Evolutionary conservation across 495 filamentous ascomycete species (phyloP).

Genomic region (Diplogelasinospora grovesii): DNA sequence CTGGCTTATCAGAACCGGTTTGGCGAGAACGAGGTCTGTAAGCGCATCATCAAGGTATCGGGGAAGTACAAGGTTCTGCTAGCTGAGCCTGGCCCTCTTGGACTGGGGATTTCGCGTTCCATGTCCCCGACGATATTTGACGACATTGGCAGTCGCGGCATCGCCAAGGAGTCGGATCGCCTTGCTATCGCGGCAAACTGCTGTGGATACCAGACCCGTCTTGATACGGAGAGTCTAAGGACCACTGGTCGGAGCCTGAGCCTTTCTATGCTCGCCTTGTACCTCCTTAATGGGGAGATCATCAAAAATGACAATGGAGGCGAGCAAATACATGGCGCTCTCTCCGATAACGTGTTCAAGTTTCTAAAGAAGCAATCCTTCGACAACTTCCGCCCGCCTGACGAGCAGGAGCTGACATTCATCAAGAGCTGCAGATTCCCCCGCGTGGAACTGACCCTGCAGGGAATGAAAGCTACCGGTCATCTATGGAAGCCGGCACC

Average conservation of each 20-base stretch:
- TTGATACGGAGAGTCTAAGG: conserved; percentile 19
- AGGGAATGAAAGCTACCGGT: conserved; percentile 19
- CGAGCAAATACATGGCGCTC: conserved; percentile 14
- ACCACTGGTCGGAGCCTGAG: conserved; percentile 19
- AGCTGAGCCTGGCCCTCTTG: no score
- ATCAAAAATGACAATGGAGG: conserved; percentile 21
- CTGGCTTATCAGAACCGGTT: conserved; percentile 17
- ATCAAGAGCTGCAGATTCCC: conserved; percentile 29
- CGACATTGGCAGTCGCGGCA: not conserved
- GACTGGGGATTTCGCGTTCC: not conserved
- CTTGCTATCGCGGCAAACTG: conserved; percentile 21
- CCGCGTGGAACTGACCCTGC: conserved; percentile 15
- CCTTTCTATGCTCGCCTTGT: conserved; percentile 26
- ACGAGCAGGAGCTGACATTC: conserved; percentile 22
- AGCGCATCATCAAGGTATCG: not conserved
- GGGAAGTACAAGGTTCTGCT: not conserved
- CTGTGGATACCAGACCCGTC: conserved; percentile 21
- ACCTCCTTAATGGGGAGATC: conserved; percentile 30
- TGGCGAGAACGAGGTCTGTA: conserved; percentile 2
- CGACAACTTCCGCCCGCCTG: conserved; percentile 19
- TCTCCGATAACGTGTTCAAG: no score
- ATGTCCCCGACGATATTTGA: not conserved
- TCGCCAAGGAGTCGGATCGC: not conserved
- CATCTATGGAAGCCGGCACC: conserved; percentile 27
- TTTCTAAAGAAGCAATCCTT: conserved; percentile 22